Percentiles rank a stretch among this genome's conserved stretches.
These are phyloP conservation scores for Thinopyrum elongatum DNA, from an alignment of 176 grass and related monocot species.

Conservation along the genomic window DNA sequence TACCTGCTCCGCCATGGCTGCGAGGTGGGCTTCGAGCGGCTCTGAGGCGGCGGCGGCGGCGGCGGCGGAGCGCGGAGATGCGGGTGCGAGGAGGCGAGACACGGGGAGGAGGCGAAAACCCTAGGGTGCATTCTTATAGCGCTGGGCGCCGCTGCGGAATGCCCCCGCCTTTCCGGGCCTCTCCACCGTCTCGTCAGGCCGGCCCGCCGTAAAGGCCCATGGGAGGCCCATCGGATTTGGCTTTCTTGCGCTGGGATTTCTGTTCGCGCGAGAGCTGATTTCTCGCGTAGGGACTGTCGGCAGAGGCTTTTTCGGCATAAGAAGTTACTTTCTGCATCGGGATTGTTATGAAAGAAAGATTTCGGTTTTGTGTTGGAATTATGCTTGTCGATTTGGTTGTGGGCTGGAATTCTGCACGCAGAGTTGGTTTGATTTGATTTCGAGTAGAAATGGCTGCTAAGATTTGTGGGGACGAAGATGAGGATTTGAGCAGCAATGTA, in stretches of 20 bases:
- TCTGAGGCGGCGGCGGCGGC: background rate
- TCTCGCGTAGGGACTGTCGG: no score
- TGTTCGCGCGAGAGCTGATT: background rate
- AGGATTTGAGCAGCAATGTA: background rate
- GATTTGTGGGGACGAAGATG: background rate
- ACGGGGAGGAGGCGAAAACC: constrained; percentile 16
- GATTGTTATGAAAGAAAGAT: no score
- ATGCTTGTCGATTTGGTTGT: background rate
- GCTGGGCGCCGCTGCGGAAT: background rate
- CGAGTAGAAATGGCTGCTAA: background rate
- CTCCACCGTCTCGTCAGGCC: background rate
- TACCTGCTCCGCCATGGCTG: constrained; percentile 91
- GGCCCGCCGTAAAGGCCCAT: no score
- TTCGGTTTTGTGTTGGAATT: constrained; percentile 4
- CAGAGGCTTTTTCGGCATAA: background rate
- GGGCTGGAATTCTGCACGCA: background rate
- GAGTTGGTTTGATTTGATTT: background rate
- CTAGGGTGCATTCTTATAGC: constrained; percentile 41
- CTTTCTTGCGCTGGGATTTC: constrained; percentile 9
- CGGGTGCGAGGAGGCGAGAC: background rate
- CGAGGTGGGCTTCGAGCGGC: background rate
- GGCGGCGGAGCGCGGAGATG: background rate
- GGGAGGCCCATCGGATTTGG: background rate
- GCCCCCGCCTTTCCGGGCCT: background rate
- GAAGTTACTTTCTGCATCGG: background rate